phyloP scores from a whole-genome alignment of 2,329 filamentous ascomycete species.

The Fusarium continuum region DNA sequence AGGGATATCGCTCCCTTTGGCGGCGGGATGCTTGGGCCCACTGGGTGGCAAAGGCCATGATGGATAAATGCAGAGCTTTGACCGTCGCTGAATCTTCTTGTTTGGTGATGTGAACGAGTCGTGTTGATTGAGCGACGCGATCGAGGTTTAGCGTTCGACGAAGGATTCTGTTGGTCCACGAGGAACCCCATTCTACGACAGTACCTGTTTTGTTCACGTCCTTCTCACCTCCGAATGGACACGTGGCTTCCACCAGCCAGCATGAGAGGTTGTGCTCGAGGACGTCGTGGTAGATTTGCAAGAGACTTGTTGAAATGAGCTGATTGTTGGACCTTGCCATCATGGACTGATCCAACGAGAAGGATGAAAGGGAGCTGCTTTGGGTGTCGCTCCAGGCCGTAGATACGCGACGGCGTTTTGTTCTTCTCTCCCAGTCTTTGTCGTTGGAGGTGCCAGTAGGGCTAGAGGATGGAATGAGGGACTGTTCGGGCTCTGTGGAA shows the following conservation, averaged over 20 bases:
- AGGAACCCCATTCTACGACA: slow-evolving; percentile 45
- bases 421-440: slow-evolving; percentile 1
- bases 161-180: slow-evolving; percentile 59
- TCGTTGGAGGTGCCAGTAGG: not conserved
- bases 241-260: slow-evolving; percentile 62
- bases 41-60: slow-evolving; percentile 62
- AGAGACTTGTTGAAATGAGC: slow-evolving; percentile 54
- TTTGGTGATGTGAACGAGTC: slow-evolving; percentile 50
- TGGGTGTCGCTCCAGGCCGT: slow-evolving; percentile 6
- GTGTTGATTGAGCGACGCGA: slow-evolving; percentile 50
- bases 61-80: slow-evolving; percentile 56
- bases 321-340: slow-evolving; percentile 43
- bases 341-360: slow-evolving; percentile 35
- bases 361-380: slow-evolving; percentile 14
- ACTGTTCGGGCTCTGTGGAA: not conserved
- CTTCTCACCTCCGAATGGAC: slow-evolving; percentile 51
- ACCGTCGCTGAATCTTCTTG: not conserved
- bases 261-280: slow-evolving; percentile 62
- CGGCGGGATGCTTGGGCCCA: slow-evolving; percentile 52
- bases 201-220: not conserved
- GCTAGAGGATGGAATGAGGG: not conserved
- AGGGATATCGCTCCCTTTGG: slow-evolving; percentile 7
- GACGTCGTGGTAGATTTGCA: slow-evolving; percentile 62
- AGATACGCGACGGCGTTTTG: not conserved
- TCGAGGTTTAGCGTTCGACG: slow-evolving; percentile 58